Evolutionary conservation across 139 green algal species (phyloP).

Genomic region (Chlorella ohadii): DNA sequence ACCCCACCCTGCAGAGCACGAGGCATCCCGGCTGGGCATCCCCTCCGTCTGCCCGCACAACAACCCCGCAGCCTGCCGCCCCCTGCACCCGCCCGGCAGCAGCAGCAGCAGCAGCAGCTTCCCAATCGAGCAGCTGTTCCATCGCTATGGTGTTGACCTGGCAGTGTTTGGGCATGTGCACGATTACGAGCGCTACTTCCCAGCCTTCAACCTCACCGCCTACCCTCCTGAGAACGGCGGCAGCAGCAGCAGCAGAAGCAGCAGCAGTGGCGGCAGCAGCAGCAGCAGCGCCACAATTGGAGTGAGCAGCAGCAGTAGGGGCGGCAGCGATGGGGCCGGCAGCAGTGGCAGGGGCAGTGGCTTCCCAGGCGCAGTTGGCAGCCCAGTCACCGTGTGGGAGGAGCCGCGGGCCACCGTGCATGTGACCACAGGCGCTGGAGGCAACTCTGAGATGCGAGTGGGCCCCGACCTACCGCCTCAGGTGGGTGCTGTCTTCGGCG

Average conservation of each 20-base stretch:
- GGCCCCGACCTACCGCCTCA: not conserved
- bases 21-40: slow-evolving; percentile 28
- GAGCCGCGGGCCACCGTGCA: slow-evolving; percentile 33
- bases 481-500: not conserved
- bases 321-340: not conserved
- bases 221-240: not conserved
- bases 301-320: not conserved
- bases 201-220: slow-evolving; percentile 18
- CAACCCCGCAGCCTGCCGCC: slow-evolving; percentile 33
- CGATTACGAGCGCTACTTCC: slow-evolving; percentile 28
- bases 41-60: slow-evolving; percentile 29
- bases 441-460: slow-evolving; percentile 29
- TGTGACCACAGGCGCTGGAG: slow-evolving; percentile 20
- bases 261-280: not conserved
- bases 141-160: slow-evolving; percentile 13
- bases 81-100: slow-evolving; percentile 3
- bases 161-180: slow-evolving; percentile 40
- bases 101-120: not conserved
- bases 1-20: slow-evolving; percentile 8
- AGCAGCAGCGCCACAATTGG: not conserved
- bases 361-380: too few species aligned
- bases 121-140: slow-evolving; percentile 30
- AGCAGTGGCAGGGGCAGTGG: too few species aligned
- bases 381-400: too few species aligned
- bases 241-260: not conserved